Evolutionary conservation across 129 eudicot genomes (phyloP), one percentile per base, ranked within the genome.

Genomic region (Chrysanthemum lavandulifolium): DNA sequence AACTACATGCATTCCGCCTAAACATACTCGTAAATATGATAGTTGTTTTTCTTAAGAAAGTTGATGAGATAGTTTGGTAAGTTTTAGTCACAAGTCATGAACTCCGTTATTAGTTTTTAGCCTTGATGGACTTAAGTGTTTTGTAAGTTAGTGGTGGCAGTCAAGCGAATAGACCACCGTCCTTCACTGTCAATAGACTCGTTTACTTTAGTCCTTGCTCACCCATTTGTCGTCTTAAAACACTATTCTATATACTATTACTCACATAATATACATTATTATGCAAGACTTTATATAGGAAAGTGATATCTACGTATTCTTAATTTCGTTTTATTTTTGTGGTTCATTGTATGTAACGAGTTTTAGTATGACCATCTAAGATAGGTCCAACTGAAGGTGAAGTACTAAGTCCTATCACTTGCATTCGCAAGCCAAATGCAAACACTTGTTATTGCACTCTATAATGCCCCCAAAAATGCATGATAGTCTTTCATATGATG

Each of bases 151-250:
- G 76, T 77, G 71, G 71, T 43, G 31, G 65, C 51, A 60, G 23
- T 2, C 51, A 55, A 63, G 19, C 57, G 16, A 47, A 58, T 59
- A 59, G 69, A 18, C 69, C 33, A 48, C 81, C 81, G 81, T 71
- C 82, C 82, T 71, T 78, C 77, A 63, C 72, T 63, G 63, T 71
- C 61, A 40, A 55, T 65, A 31, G 65, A 77, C 72, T 63, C 48
- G 68, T 54, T 55, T 25, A 5, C 14, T 29, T 3, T 40, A 48
- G 43, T 40, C 27, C 19, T 61, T 4, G 71, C 67, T 63, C 76
- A 71, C 11, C 72, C 82, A 78, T 71, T 71, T 78, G 82, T 78
- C 77, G 47, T 71, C 60, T 62, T 70, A 43, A 16, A 51, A 47
- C 61, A 18, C 23, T 18, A 6, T 10, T 16, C 23, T 23, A 5